phyloP scores from a whole-genome alignment of 306 rosid genomes.

The Erythrophleum fordii region DNA sequence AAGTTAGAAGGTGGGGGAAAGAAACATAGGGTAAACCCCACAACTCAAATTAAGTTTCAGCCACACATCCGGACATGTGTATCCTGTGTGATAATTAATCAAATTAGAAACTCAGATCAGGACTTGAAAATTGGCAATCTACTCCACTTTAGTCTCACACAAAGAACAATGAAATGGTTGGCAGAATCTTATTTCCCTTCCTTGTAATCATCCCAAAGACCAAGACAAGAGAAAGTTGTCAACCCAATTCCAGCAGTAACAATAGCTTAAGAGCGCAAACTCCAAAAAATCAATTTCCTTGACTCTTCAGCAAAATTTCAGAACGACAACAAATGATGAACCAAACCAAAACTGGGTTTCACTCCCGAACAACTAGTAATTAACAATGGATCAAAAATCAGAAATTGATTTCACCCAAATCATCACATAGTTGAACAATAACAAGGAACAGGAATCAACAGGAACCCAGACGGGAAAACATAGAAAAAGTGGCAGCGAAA shows the following conservation, averaged over 20 bases:
- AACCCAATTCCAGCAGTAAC: not conserved
- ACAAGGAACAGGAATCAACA: not conserved
- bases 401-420: slow-evolving; percentile 36
- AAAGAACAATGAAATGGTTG: not conserved
- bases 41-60: not conserved
- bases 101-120: not conserved
- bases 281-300: not conserved
- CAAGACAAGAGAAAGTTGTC: not conserved
- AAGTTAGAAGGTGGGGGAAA: no score
- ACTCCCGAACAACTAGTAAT: not conserved
- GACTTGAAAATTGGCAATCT: not conserved
- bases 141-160: not conserved
- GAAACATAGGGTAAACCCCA: not conserved
- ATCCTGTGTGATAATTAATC: not conserved
- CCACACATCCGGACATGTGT: not conserved
- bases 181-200: not conserved
- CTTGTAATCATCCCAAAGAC: not conserved
- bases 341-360: slow-evolving; percentile 8
- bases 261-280: not conserved
- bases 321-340: not conserved
- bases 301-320: not conserved
- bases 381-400: not conserved
- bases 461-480: not conserved
- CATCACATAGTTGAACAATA: not conserved
- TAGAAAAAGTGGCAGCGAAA: not conserved